Conservation (phyloP, 768 basidiomycete genomes). For the Tricholoma bakamatsutake region DNA sequence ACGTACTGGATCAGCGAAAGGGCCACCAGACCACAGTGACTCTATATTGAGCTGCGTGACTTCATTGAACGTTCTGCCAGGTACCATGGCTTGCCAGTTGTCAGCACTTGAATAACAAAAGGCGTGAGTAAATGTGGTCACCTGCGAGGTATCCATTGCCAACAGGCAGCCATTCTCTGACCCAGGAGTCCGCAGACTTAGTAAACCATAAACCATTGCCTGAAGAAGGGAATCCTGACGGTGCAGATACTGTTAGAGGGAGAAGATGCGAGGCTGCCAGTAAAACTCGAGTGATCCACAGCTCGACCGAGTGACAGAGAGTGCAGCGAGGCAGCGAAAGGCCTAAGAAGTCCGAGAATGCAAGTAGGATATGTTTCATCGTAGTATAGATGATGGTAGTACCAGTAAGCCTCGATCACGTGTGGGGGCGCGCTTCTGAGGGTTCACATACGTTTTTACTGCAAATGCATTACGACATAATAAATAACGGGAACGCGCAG, state of each 20-base stretch:
- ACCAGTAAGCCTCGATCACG: too few relatives aligned
- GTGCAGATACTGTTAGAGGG: conserved; percentile 19
- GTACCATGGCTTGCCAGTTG: conserved; percentile 49
- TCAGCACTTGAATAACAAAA: background rate
- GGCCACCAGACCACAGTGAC: conserved; percentile 71
- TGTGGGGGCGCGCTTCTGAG: too few relatives aligned
- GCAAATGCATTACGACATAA: too few relatives aligned
- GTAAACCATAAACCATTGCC: conserved; percentile 78
- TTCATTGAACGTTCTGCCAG: conserved; percentile 57
- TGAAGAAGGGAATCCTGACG: conserved; percentile 53
- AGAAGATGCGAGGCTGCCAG: conserved; percentile 19
- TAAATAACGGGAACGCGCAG: too few relatives aligned
- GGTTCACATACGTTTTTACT: too few relatives aligned
- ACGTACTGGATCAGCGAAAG: conserved; percentile 58
- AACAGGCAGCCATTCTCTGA: conserved; percentile 56
- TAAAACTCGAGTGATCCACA: conserved; percentile 20
- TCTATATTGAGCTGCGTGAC: conserved; percentile 68
- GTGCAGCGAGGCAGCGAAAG: conserved; percentile 6
- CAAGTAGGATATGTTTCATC: conserved; percentile 6
- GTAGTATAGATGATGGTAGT: background rate
- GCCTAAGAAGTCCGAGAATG: conserved; percentile 12
- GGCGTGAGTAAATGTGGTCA: background rate
- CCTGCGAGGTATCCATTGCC: conserved; percentile 48
- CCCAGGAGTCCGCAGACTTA: conserved; percentile 47
- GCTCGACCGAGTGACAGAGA: conserved; percentile 12